Conservation (phyloP, 2,329 filamentous ascomycete genomes). For the Trichoderma arundinaceum region DNA sequence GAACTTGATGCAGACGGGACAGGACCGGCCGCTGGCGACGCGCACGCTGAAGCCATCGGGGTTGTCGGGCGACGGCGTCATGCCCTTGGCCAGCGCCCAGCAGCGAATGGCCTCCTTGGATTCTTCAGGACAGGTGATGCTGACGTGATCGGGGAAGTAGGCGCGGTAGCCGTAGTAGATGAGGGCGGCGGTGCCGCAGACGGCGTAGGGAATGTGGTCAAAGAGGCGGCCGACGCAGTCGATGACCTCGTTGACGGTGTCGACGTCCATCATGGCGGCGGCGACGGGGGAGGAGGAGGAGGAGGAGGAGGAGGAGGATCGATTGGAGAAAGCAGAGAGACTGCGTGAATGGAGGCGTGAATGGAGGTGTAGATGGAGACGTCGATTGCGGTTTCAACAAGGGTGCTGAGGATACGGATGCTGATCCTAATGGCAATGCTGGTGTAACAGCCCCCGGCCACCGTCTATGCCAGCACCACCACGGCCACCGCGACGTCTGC, state of each 20-base stretch:
- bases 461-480: conserved; percentile 24
- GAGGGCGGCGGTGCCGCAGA: conserved; percentile 54
- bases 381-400: neutral
- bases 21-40: conserved; percentile 40
- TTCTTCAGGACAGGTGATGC: conserved; percentile 49
- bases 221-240: conserved; percentile 48
- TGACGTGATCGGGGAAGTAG: conserved; percentile 44
- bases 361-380: neutral
- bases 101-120: conserved; percentile 45
- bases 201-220: conserved; percentile 52
- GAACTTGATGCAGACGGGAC: conserved; percentile 47
- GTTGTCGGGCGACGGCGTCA: conserved; percentile 34
- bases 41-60: conserved; percentile 48
- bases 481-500: conserved; percentile 14
- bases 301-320: neutral
- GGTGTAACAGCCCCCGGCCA: conserved; percentile 7
- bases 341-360: neutral
- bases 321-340: neutral
- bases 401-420: neutral
- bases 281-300: too few relatives aligned
- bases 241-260: conserved; percentile 48
- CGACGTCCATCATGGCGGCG: conserved; percentile 37
- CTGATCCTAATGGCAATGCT: conserved; percentile 31
- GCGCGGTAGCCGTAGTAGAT: conserved; percentile 49
- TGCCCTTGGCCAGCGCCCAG: conserved; percentile 50